Conservation (phyloP, 225 moss, liverwort and hornwort species). For the Marchantia polymorpha region DNA sequence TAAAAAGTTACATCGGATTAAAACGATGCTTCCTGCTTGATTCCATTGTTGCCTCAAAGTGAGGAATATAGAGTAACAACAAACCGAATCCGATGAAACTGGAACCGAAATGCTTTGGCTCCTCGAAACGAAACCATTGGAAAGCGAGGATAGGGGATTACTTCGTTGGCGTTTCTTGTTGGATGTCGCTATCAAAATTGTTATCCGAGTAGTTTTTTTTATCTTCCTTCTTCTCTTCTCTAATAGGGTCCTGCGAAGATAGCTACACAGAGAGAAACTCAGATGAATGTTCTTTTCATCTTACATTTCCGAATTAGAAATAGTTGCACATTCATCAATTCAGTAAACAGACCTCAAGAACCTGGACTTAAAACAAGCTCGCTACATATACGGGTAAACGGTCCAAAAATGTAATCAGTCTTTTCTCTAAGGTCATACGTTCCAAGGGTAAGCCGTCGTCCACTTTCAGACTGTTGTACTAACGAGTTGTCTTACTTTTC, state of each 20-base stretch:
- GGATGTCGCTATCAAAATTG: background rate
- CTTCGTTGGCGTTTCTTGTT: slow-evolving; percentile 4
- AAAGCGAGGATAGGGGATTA: background rate
- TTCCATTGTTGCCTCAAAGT: background rate
- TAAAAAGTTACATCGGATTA: background rate
- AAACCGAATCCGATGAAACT: background rate
- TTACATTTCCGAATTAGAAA: background rate
- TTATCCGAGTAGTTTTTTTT: background rate
- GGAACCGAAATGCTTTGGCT: background rate
- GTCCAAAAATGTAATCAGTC: no score
- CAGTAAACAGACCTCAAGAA: background rate
- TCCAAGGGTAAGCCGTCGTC: no score
- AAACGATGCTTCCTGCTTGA: background rate
- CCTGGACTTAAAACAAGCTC: no score
- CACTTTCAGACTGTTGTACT: no score
- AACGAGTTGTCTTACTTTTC: background rate
- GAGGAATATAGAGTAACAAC: background rate
- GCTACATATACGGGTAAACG: no score
- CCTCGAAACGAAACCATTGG: no score
- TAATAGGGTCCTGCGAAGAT: background rate
- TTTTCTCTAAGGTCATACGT: no score
- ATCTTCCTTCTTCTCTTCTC: background rate
- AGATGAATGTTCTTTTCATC: background rate
- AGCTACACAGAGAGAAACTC: background rate
- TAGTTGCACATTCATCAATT: background rate